Conservation (phyloP, 2,329 filamentous ascomycete genomes). For the Lecanosticta acicola region DNA sequence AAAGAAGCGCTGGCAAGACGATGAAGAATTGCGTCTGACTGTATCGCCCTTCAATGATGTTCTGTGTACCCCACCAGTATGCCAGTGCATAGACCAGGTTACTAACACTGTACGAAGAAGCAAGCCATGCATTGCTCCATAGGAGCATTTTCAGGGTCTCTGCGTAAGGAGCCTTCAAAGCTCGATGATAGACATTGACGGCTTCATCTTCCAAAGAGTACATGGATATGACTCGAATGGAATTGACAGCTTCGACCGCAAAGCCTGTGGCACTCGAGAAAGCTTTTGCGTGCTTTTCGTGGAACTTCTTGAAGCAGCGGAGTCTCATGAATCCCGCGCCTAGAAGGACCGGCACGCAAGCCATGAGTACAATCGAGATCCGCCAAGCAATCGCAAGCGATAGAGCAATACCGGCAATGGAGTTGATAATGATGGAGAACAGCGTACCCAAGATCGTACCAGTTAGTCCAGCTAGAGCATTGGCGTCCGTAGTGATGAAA, state of each 20-base stretch:
- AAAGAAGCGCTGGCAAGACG: slow-evolving; percentile 64
- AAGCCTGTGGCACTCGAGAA: slow-evolving; percentile 49
- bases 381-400: slow-evolving; percentile 70
- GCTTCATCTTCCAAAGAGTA: slow-evolving; percentile 49
- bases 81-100: slow-evolving; percentile 69
- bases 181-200: slow-evolving; percentile 19
- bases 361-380: slow-evolving; percentile 66
- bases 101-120: slow-evolving; percentile 55
- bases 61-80: slow-evolving; percentile 74
- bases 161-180: slow-evolving; percentile 19
- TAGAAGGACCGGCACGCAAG: slow-evolving; percentile 55
- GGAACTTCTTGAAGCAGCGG: slow-evolving; percentile 52
- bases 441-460: slow-evolving; percentile 66
- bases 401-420: slow-evolving; percentile 61
- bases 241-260: slow-evolving; percentile 40
- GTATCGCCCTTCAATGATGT: slow-evolving; percentile 61
- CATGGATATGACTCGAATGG: slow-evolving; percentile 49
- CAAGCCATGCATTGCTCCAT: slow-evolving; percentile 38
- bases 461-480: slow-evolving; percentile 61
- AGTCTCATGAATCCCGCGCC: slow-evolving; percentile 66
- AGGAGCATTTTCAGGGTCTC: slow-evolving; percentile 18
- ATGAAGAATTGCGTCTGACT: slow-evolving; percentile 67
- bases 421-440: slow-evolving; percentile 62
- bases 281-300: slow-evolving; percentile 47
- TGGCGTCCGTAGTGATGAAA: slow-evolving; percentile 64